These are phyloP conservation scores for Phytophthora pistaciae DNA, from an alignment of 352 stramenopile species.

Conservation along the genomic window DNA sequence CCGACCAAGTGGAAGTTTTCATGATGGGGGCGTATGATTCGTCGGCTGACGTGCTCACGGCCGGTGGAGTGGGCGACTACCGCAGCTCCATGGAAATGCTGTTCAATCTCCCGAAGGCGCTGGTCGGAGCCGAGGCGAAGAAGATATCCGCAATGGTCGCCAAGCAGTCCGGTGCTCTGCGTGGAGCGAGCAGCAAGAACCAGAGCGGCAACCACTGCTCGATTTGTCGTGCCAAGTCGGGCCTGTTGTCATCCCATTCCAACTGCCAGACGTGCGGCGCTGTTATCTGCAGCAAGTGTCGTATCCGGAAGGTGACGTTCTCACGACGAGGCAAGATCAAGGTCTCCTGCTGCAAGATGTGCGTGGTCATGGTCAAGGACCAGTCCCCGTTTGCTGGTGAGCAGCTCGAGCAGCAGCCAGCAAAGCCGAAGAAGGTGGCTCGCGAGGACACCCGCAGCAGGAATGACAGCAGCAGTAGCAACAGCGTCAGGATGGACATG, in stretches of 20 bases:
- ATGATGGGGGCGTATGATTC: constrained; percentile 81
- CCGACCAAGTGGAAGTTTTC: constrained; percentile 73
- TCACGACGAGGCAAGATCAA: constrained; percentile 69
- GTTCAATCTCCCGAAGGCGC: constrained; percentile 52
- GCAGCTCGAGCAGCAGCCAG: constrained; percentile 44
- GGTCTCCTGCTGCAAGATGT: constrained; percentile 78
- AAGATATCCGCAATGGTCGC: constrained; percentile 72
- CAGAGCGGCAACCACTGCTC: constrained; percentile 61
- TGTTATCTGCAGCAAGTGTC: constrained; percentile 81
- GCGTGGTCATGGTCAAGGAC: constrained; percentile 72
- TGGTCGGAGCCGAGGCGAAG: constrained; percentile 69
- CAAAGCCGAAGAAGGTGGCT: constrained; percentile 35
- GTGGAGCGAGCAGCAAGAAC: constrained; percentile 41
- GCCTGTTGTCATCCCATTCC: constrained; percentile 61
- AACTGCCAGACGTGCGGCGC: constrained; percentile 73
- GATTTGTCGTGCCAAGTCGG: constrained; percentile 68
- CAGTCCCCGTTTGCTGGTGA: constrained; percentile 74
- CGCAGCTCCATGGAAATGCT: constrained; percentile 77
- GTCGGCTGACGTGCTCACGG: constrained; percentile 61
- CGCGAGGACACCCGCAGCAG: constrained; percentile 30
- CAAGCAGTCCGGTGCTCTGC: constrained; percentile 44
- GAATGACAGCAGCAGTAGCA: constrained; percentile 39
- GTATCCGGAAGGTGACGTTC: constrained; percentile 69
- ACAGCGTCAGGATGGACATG: constrained; percentile 21
- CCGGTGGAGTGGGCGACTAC: constrained; percentile 73